Evolutionary conservation across 2,329 filamentous ascomycete species (phyloP).

Genomic region (Trichoderma sp.): DNA sequence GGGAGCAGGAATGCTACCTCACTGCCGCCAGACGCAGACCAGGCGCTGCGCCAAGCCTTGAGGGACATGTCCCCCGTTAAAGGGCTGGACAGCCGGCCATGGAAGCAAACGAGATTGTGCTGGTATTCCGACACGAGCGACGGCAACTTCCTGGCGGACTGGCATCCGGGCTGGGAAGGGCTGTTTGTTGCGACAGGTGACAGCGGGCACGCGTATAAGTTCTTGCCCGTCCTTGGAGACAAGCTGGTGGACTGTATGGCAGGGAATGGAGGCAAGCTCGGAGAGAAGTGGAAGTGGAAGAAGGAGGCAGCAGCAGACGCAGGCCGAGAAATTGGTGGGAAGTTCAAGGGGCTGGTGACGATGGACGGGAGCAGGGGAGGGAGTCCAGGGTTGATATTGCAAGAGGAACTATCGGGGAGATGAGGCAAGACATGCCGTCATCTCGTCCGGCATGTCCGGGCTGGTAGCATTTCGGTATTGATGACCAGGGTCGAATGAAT

Average conservation of each 20-base stretch:
- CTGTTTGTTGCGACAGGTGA: conserved; percentile 65
- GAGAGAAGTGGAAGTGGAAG: conserved; percentile 65
- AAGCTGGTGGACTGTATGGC: conserved; percentile 60
- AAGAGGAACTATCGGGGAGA: conserved; percentile 41
- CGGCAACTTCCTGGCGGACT: conserved; percentile 70
- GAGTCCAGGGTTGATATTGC: conserved; percentile 46
- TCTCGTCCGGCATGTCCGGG: background rate
- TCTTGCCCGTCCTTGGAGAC: conserved; percentile 65
- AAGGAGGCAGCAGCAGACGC: conserved; percentile 45
- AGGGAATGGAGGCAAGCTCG: conserved; percentile 51
- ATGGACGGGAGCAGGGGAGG: conserved; percentile 58
- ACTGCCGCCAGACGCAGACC: conserved; percentile 62
- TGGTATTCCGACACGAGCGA: conserved; percentile 76
- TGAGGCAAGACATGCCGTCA: background rate
- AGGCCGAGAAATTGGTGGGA: conserved; percentile 38
- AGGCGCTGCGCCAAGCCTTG: conserved; percentile 62
- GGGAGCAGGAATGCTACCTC: conserved; percentile 42
- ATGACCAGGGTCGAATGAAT: background rate
- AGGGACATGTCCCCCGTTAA: conserved; percentile 59
- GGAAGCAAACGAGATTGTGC: conserved; percentile 64
- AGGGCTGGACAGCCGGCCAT: conserved; percentile 59
- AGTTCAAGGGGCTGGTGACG: conserved; percentile 46
- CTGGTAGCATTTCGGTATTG: background rate
- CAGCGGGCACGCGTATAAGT: conserved; percentile 69
- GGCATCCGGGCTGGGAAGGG: conserved; percentile 62